Conservation (phyloP, 441 rosid species). For the Erodium moschatum region DNA sequence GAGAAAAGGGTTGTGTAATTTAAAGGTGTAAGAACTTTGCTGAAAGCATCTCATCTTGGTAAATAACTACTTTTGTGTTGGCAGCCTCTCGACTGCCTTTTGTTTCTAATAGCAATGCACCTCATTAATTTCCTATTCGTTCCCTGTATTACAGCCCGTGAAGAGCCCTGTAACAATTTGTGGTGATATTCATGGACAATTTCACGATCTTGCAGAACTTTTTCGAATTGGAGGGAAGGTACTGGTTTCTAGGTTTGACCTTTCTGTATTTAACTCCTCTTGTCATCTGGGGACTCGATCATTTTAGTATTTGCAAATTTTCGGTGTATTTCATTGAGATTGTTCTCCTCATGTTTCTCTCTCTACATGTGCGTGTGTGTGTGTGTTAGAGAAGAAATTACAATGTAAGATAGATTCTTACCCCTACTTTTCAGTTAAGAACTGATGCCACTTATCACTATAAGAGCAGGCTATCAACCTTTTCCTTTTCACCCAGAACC, state of each 20-base stretch:
- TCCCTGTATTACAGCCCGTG: neutral
- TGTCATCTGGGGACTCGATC: too few relatives aligned
- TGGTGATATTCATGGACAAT: constrained; percentile 66
- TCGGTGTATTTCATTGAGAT: constrained; percentile 3
- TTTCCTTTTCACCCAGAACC: too few relatives aligned
- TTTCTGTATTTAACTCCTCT: neutral
- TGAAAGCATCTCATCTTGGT: constrained; percentile 3
- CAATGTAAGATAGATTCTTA: too few relatives aligned
- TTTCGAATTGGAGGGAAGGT: constrained; percentile 8
- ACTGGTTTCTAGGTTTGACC: constrained; percentile 8
- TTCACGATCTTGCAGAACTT: constrained; percentile 44
- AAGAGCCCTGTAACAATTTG: constrained; percentile 29
- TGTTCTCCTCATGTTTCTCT: too few relatives aligned
- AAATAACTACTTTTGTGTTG: constrained; percentile 9
- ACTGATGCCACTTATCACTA: too few relatives aligned
- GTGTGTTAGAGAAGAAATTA: too few relatives aligned
- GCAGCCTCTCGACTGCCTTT: neutral
- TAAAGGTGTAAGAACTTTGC: neutral
- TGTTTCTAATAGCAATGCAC: too few relatives aligned
- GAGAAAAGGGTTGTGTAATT: neutral
- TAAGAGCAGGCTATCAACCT: too few relatives aligned
- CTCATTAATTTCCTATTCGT: constrained; percentile 9
- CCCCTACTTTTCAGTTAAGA: too few relatives aligned
- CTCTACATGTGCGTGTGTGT: too few relatives aligned
- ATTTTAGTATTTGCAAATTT: constrained; percentile 14